Conservation (phyloP, 2,329 filamentous ascomycete genomes). For the Triangularia setosa region DNA sequence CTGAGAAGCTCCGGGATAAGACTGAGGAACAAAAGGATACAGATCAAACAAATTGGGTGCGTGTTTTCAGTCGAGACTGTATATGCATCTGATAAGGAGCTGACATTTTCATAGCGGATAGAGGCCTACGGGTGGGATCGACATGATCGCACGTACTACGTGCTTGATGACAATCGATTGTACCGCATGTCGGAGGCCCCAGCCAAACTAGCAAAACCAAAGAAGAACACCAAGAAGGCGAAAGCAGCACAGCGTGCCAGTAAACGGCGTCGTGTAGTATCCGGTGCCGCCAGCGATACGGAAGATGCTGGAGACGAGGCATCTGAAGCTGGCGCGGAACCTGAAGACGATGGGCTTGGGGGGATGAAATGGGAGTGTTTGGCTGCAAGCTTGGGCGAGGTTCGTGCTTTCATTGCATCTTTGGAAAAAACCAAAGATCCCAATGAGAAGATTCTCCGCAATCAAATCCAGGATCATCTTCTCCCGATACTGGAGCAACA, state of each 20-base stretch:
- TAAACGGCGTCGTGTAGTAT: conserved; percentile 64
- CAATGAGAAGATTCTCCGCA: conserved; percentile 76
- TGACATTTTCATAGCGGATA: conserved; percentile 53
- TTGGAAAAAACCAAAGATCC: conserved; percentile 74
- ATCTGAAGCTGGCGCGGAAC: conserved; percentile 27
- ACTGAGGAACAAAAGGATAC: conserved; percentile 78
- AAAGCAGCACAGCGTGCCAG: conserved; percentile 62
- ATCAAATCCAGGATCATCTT: conserved; percentile 71
- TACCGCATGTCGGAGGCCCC: conserved; percentile 82
- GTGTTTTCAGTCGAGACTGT: conserved; percentile 25
- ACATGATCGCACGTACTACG: conserved; percentile 80
- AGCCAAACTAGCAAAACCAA: conserved; percentile 56
- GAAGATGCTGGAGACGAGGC: conserved; percentile 38
- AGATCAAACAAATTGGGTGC: conserved; percentile 81
- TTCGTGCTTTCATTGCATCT: conserved; percentile 64
- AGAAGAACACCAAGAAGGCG: conserved; percentile 62
- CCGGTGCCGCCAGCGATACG: conserved; percentile 34
- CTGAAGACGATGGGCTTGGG: conserved; percentile 62
- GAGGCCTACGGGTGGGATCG: conserved; percentile 86
- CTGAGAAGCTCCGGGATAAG: conserved; percentile 79
- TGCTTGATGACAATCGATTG: conserved; percentile 89
- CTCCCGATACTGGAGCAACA: conserved; percentile 80
- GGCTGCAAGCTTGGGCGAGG: conserved; percentile 75
- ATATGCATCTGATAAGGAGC: conserved; percentile 18
- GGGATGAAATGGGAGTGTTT: conserved; percentile 88